Evolutionary conservation across 73 alveolate genomes (phyloP).

Genomic region (Stentor roeselii): DNA sequence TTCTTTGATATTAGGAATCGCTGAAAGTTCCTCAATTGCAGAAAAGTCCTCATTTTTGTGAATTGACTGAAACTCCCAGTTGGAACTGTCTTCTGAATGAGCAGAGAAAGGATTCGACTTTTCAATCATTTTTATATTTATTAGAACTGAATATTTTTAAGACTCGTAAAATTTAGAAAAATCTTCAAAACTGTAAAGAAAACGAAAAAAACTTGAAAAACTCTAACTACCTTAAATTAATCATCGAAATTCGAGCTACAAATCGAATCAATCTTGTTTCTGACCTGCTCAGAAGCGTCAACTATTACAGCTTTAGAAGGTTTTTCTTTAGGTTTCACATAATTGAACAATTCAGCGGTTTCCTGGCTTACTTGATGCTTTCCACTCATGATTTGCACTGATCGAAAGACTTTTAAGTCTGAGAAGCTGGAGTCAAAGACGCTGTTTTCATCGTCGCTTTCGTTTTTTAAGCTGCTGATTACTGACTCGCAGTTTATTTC

Average conservation of each 20-base stretch:
- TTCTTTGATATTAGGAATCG: background rate
- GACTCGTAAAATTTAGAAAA: no score
- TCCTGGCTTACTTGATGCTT: background rate
- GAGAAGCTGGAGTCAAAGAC: background rate
- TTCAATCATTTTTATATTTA: no score
- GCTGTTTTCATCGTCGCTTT: background rate
- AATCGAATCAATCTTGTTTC: background rate
- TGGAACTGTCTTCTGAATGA: no score
- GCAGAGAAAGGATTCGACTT: no score
- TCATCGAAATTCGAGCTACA: slow-evolving; percentile 2
- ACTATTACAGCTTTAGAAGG: background rate
- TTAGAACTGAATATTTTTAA: no score
- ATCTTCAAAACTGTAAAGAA: no score
- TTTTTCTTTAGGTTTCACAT: background rate
- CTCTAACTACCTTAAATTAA: background rate
- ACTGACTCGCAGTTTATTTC: slow-evolving; percentile 7
- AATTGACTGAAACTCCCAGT: no score
- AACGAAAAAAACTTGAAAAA: no score
- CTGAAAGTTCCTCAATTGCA: background rate
- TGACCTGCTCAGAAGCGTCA: background rate
- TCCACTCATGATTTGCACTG: background rate
- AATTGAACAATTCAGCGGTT: background rate
- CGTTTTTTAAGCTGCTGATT: background rate
- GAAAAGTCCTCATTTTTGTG: background rate
- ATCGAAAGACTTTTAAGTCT: background rate